These are phyloP conservation scores for Chenopodium formosanum DNA, from an alignment of 148 eudicot species.

Conservation along the genomic window DNA sequence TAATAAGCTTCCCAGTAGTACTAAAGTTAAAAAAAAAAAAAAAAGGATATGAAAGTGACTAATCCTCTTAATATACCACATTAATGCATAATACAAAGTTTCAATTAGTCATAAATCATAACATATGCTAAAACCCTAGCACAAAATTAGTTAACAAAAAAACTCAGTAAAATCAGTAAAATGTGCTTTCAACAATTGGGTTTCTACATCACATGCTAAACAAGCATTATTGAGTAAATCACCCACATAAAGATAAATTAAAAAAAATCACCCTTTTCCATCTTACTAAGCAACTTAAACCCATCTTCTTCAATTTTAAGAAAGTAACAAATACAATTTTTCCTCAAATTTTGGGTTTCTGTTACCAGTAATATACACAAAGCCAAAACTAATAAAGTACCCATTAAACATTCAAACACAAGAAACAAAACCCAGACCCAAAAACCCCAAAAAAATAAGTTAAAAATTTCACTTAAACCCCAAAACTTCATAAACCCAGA, in stretches of 20 bases:
- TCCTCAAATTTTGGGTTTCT: constrained; percentile 3
- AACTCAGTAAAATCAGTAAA: neutral
- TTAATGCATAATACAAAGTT: neutral
- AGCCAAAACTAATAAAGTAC: neutral
- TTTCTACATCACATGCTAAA: constrained; percentile 1
- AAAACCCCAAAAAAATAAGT: neutral
- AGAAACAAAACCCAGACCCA: constrained; percentile 13
- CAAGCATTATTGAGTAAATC: constrained; percentile 16
- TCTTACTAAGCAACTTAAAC: constrained; percentile 7
- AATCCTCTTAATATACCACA: neutral
- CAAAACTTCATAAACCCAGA: constrained; percentile 7
- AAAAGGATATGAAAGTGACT: constrained; percentile 9
- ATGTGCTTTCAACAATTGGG: neutral
- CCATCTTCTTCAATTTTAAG: neutral
- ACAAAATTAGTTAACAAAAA: neutral
- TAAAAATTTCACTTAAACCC: neutral
- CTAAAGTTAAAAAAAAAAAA: neutral
- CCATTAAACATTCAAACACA: constrained; percentile 11
- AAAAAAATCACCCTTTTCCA: neutral
- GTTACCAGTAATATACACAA: constrained; percentile 11
- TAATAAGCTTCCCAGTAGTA: neutral
- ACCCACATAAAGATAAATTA: constrained; percentile 4
- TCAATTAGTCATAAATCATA: constrained; percentile 1
- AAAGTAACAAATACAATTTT: neutral
- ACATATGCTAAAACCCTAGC: constrained; percentile 14